Base-by-base conservation (phyloP, 1,139 yeast genomes). In the Geotrichum klebahnii region DNA sequence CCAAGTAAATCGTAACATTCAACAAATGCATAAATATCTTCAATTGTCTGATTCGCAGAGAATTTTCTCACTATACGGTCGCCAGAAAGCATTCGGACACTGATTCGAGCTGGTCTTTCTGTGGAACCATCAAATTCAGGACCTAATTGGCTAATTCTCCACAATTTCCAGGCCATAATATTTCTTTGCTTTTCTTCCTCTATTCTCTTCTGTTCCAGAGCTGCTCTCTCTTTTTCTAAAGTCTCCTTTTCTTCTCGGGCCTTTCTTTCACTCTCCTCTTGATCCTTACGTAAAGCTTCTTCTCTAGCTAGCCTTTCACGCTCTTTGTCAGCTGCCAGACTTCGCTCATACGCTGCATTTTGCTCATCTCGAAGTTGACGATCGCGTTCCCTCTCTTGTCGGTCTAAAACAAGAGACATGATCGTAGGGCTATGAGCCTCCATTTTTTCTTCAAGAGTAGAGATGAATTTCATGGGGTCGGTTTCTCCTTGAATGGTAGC, bases 281-380 rank as follows among this genome's bases (percentile, higher is more conserved):
- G 55, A 17, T 55, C 56, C 43, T 50, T 54, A 8, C 61, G 56
- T 31, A 61, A 67, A 26, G 63, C 57, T 41, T 63, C 68, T 45
- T 68, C 66, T 46, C 67, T 70, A 28, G 71, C 65, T 43, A 67
- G 71, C 45, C 63, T 60, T 44, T 63, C 72, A 2, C 78, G 64
- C 46, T 67, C 68, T 26, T 77, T 68, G 65, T 83, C 92, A 36
- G 74, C 72, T 3, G 75, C 76, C 48, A 90, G 70, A 1, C 95
- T 82, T 33, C 76, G 76, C 61, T 84, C 81, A 66, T 82, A 90
- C 31, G 94, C 89, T 42, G 78, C 70, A 60, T 88, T 94, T 67
- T 90, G 97, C 60, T 84, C 85, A 55, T 76, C 77, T 45, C 86
- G 73, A 37, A 88, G 71, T 17, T 76, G 73, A 52, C 92, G 78